Conservation (phyloP, 1,284 basidiomycete genomes). For the Ganoderma multipileum region DNA sequence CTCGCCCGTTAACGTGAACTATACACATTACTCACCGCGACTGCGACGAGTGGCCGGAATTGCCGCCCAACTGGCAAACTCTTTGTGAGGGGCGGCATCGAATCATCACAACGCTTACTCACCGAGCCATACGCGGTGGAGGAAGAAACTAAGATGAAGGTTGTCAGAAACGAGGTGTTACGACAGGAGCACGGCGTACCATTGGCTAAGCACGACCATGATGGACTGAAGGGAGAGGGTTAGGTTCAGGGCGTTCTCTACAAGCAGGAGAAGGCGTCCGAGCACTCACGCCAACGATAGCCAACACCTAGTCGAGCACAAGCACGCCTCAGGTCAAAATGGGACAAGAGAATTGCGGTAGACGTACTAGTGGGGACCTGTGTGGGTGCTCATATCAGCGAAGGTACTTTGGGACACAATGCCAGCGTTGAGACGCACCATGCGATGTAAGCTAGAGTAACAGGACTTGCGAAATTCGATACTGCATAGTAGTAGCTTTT, state of each 20-base stretch:
- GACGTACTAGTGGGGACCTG: slow-evolving; percentile 8
- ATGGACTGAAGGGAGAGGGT: not conserved
- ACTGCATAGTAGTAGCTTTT: slow-evolving; percentile 11
- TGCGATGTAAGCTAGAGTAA: not conserved
- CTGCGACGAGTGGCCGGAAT: not conserved
- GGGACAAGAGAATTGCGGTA: not conserved
- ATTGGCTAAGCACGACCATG: slow-evolving; percentile 8
- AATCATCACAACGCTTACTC: not conserved
- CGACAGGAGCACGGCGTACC: not conserved
- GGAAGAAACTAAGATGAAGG: slow-evolving; percentile 5
- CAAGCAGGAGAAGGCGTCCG: no score
- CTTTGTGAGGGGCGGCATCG: not conserved
- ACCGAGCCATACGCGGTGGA: slow-evolving; percentile 12
- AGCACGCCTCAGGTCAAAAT: not conserved
- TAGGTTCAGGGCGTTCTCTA: not conserved
- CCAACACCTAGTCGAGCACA: not conserved
- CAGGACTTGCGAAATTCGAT: not conserved
- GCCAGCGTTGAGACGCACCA: not conserved
- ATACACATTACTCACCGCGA: not conserved
- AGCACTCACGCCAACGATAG: slow-evolving; percentile 5
- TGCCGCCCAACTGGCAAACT: not conserved
- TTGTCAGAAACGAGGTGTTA: not conserved
- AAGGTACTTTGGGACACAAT: not conserved
- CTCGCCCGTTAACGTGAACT: no score
- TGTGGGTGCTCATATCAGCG: not conserved